Evolutionary conservation across 1,139 yeast genomes (phyloP).

Genomic region (Candida tropicalis): DNA sequence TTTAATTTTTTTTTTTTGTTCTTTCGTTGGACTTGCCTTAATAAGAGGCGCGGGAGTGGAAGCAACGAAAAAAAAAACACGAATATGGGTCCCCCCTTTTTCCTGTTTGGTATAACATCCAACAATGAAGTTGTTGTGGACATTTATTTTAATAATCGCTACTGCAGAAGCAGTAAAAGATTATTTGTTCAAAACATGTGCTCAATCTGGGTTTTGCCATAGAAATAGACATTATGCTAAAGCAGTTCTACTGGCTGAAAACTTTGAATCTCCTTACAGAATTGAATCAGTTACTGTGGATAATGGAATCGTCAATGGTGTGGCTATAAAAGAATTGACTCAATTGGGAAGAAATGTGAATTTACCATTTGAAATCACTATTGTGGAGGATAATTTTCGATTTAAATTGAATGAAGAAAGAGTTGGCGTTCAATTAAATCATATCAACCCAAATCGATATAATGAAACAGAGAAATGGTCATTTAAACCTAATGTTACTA

Average conservation of each 20-base stretch:
- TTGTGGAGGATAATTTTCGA: conserved; percentile 49
- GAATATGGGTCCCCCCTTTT: too few species aligned
- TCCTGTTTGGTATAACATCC: too few species aligned
- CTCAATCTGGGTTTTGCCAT: conserved; percentile 80
- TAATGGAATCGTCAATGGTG: conserved; percentile 34
- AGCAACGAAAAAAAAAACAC: too few species aligned
- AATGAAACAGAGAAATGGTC: conserved; percentile 66
- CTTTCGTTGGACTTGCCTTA: too few species aligned
- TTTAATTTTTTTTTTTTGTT: too few species aligned
- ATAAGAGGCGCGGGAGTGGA: too few species aligned
- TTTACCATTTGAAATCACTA: conserved; percentile 58
- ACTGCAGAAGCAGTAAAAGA: conserved; percentile 56
- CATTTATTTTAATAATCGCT: conserved; percentile 9
- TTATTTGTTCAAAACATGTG: conserved; percentile 78
- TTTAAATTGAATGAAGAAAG: conserved; percentile 55
- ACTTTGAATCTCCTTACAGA: conserved; percentile 48
- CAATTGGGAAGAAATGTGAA: conserved; percentile 23
- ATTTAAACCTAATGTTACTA: conserved; percentile 25
- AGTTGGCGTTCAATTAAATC: conserved; percentile 20
- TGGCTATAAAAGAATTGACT: conserved; percentile 44
- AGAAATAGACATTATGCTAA: conserved; percentile 76
- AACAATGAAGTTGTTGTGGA: conserved; percentile 3
- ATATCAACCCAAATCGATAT: conserved; percentile 50
- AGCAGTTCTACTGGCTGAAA: conserved; percentile 24
- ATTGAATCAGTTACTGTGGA: conserved; percentile 30